Evolutionary conservation across 257 asterid genomes (phyloP).

Genomic region (Forsythia suspensa): DNA sequence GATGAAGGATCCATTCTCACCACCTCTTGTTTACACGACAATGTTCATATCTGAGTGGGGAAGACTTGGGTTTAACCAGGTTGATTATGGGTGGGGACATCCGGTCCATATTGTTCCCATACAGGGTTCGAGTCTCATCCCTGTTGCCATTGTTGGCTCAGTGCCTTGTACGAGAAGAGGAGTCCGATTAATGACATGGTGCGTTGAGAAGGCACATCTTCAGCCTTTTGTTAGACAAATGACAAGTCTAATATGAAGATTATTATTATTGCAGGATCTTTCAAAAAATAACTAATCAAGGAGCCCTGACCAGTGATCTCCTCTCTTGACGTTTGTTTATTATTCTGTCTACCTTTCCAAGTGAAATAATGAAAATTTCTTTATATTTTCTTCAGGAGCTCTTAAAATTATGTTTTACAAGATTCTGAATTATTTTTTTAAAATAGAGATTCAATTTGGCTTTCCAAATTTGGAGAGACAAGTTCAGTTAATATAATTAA

Average conservation of each 20-base stretch:
- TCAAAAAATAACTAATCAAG: no score
- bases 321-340: no score
- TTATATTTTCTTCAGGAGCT: no score
- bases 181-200: conserved; percentile 58
- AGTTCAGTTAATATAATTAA: no score
- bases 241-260: not conserved
- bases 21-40: conserved; percentile 39
- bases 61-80: conserved; percentile 50
- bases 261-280: not conserved
- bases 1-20: conserved; percentile 36
- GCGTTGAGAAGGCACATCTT: conserved; percentile 42
- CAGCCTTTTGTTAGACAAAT: conserved; percentile 22
- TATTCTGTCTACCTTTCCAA: no score
- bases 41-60: conserved; percentile 60
- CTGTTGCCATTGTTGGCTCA: conserved; percentile 42
- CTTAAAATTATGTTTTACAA: no score
- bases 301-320: no score
- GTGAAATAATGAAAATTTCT: no score
- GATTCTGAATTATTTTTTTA: no score
- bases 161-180: conserved; percentile 34
- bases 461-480: no score
- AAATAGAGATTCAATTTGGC: no score
- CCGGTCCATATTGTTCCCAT: conserved; percentile 48
- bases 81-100: conserved; percentile 60
- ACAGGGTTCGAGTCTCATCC: conserved; percentile 47